Evolutionary conservation across 495 filamentous ascomycete genomes (phyloP), one percentile per base, ranked within the genome.

Genomic region (Aspergillus sclerotioniger): DNA sequence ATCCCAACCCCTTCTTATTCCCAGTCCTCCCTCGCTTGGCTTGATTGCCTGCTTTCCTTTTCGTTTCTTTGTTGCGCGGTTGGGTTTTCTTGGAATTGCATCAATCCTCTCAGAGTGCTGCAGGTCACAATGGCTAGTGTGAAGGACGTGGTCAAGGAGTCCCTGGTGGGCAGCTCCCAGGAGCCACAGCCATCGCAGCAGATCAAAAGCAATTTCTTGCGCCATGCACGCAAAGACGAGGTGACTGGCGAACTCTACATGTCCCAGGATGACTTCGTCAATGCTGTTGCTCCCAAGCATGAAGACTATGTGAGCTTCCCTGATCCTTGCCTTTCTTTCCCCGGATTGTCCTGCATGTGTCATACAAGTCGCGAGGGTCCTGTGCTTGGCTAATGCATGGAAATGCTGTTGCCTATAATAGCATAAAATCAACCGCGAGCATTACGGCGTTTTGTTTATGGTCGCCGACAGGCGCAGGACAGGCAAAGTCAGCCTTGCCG

Each of bases 351-450:
- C 44, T 50, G 15, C 68, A 58, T 54, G 43, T 58, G 61, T 63
- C 48, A 64, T 62, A 49, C 51, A 31, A 12, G 9, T 45, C 15
- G 46, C 20, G 53, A 52, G 45, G 51, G 50, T 53, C 47, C 9
- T 46, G 47, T 31, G 21, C 28, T 50, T 28, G 21, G 53, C 64
- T 70, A 54, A 74, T 49, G 32, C 49, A 35, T 6, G 28, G 28
- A 25, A 44, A 10, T 47, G 41, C 49, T 53, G 25, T 44, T 58
- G 53, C 41, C 37, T 35, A 8, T 33, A 57, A 59, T 62, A 97
- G 92, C 93, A 97, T 78, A 98, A 98, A 74, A 97, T 98, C 77
- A 88, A 90, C 73, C 87, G 94, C 57, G 87, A 92, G 65, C 92
- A 97, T 69, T 98, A 96, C 72, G 86, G 84, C 8, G 90, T 98